Percentiles rank a stretch among this genome's conserved stretches.
phyloP scores from a whole-genome alignment of 1,284 basidiomycete genomes.

The Pseudozyma pruni region DNA sequence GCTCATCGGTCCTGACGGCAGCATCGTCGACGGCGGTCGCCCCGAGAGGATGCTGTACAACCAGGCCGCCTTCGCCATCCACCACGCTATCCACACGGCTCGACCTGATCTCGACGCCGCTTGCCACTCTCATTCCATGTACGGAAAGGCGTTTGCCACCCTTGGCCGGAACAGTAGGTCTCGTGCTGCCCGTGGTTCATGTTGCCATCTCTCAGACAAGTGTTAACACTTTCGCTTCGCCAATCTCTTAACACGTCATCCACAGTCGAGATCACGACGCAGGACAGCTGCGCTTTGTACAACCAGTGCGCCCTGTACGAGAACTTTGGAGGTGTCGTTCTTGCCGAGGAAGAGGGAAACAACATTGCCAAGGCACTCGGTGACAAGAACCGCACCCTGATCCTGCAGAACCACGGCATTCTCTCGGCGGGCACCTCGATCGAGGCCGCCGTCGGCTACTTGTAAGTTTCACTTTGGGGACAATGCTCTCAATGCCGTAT shows the following conservation, averaged over 20 bases:
- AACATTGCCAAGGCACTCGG: conserved; percentile 74
- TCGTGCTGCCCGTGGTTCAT: not conserved
- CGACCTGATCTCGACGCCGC: conserved; percentile 76
- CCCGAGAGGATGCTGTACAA: conserved; percentile 56
- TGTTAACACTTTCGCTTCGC: too few relatives aligned
- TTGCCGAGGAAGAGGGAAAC: conserved; percentile 73
- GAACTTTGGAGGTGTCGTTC: conserved; percentile 73
- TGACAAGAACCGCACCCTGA: conserved; percentile 69
- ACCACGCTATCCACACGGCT: conserved; percentile 74
- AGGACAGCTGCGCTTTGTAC: conserved; percentile 68
- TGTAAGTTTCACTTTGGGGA: too few relatives aligned
- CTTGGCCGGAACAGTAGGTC: conserved; percentile 72
- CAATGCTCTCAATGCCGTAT: too few relatives aligned
- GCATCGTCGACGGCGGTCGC: conserved; percentile 52
- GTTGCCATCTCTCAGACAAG: too few relatives aligned
- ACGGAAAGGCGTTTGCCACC: conserved; percentile 74
- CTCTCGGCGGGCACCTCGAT: conserved; percentile 71
- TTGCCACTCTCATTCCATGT: conserved; percentile 75
- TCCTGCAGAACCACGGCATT: conserved; percentile 73
- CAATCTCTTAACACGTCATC: not conserved
- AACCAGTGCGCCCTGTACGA: conserved; percentile 64
- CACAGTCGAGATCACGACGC: conserved; percentile 69
- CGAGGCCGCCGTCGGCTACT: conserved; percentile 70
- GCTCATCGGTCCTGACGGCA: conserved; percentile 54
- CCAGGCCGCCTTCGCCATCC: conserved; percentile 72